Evolutionary conservation across 2,329 filamentous ascomycete species (phyloP), one percentile per base, ranked within the genome.

Genomic region (Hortaea sp.): DNA sequence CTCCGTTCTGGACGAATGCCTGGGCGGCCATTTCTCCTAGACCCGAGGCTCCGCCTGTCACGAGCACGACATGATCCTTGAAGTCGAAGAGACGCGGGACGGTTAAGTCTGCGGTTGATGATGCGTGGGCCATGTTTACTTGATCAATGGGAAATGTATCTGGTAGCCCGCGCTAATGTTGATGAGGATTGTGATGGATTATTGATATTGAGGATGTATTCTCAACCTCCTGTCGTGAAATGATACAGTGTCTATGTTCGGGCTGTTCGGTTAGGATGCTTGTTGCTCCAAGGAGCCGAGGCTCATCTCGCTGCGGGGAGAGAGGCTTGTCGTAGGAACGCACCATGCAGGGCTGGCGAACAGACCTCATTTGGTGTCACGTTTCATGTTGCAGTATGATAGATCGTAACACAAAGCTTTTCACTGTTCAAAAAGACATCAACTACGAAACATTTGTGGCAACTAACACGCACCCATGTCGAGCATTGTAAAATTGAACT

Each of bases 21-120:
- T 72, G 69, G 11, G 67, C 67, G 41, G 65, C 62, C 69, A 72
- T 72, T 49, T 72, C 60, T 12, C 70, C 69, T 39, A 72, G 67
- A 6, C 69, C 70, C 4, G 65, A 69, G 29, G 69, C 69, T 32
- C 69, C 70, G 12, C 69, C 70, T 6, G 68, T 70, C 2, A 71
- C 63, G 10, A 71, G 58, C 10, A 68, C 69, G 42, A 65, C 57
- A 59, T 65, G 61, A 41, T 59, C 49, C 47, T 57, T 60, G 59
- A 62, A 63, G 53, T 59, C 57, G 63, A 66, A 66, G 34, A 66
- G 54, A 28, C 54, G 55, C 29, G 54, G 39, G 42, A 59, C 56
- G 1, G 54, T 44, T 11, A 63, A 52, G 47, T 62, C 51, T n/a
- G 61, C 55, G 29, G 54, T 32, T 20, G 51, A 48, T 7, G 60